phyloP scores from a whole-genome alignment of 306 rosid species.

The Arachis hypogaea region DNA sequence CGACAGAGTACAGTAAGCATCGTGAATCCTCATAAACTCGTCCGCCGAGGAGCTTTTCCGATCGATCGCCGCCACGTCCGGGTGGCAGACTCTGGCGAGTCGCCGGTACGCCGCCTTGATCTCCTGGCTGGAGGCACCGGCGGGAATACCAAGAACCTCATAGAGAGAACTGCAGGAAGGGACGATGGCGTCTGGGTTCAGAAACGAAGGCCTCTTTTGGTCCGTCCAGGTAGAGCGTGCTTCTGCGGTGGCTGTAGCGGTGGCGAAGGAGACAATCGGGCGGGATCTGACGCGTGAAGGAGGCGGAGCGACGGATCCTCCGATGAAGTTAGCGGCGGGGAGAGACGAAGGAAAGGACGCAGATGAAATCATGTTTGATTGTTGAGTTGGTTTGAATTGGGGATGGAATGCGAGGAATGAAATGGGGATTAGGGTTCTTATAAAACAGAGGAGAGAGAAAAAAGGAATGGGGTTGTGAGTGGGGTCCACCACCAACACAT shows the following conservation, averaged over 20 bases:
- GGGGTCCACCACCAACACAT: conserved; percentile 27
- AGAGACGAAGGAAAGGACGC: conserved; percentile 27
- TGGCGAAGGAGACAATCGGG: conserved; percentile 36
- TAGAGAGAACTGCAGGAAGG: conserved; percentile 60
- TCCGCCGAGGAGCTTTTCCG: conserved; percentile 67
- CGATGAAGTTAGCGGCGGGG: conserved; percentile 25
- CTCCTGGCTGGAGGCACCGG: conserved; percentile 73
- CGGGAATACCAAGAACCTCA: conserved; percentile 72
- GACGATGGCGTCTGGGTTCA: conserved; percentile 33
- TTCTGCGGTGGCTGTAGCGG: conserved; percentile 49
- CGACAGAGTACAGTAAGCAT: conserved; percentile 84
- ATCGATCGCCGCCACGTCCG: conserved; percentile 73
- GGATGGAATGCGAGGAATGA: conserved; percentile 2
- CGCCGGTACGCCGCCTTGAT: conserved; percentile 84
- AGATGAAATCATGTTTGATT: conserved; percentile 34
- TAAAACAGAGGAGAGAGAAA: conserved; percentile 8
- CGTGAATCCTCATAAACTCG: conserved; percentile 76
- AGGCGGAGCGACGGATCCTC: conserved; percentile 19
- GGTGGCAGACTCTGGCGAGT: conserved; percentile 78
- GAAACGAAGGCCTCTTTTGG: conserved; percentile 47
- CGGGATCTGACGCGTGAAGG: conserved; percentile 30
- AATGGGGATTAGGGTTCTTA: conserved; percentile 11
- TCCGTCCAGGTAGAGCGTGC: conserved; percentile 49
- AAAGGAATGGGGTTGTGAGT: neutral
- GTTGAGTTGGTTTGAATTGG: conserved; percentile 11